phyloP scores from a whole-genome alignment of 441 rosid species.

The Croton setiger region DNA sequence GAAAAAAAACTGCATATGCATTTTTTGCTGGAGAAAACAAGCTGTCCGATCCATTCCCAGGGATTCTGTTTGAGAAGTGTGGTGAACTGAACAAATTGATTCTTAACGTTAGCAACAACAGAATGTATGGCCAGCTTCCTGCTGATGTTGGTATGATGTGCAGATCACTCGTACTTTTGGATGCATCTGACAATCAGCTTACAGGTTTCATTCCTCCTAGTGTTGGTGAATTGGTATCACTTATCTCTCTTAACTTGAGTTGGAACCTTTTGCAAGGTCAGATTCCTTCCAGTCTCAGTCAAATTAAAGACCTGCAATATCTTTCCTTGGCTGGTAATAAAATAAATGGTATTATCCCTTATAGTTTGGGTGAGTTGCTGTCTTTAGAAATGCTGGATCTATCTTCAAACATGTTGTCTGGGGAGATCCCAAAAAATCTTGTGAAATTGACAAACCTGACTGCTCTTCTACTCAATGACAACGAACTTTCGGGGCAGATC shows the following conservation, averaged over 20 bases:
- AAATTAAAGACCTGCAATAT: conserved; percentile 34
- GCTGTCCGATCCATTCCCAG: conserved; percentile 48
- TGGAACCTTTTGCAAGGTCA: conserved; percentile 50
- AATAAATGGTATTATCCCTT: conserved; percentile 45
- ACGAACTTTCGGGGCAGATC: conserved; percentile 52
- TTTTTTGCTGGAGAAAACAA: conserved; percentile 50
- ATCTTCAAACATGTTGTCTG: conserved; percentile 52
- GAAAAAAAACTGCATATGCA: conserved; percentile 37
- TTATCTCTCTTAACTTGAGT: conserved; percentile 47
- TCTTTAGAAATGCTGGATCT: conserved; percentile 48
- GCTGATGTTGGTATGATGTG: conserved; percentile 39
- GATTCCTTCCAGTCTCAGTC: conserved; percentile 40
- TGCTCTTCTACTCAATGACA: conserved; percentile 53
- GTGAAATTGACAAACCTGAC: conserved; percentile 44
- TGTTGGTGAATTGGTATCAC: conserved; percentile 37
- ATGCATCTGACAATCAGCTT: conserved; percentile 54
- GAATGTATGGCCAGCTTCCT: conserved; percentile 43
- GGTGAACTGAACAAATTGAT: conserved; percentile 33
- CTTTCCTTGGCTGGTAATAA: conserved; percentile 57
- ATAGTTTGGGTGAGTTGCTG: conserved; percentile 37
- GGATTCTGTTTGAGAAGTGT: conserved; percentile 43
- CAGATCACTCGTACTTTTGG: conserved; percentile 43
- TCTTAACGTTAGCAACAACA: conserved; percentile 54
- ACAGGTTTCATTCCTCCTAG: conserved; percentile 39
- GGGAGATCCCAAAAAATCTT: conserved; percentile 45